Evolutionary conservation across 257 asterid genomes (phyloP), one percentile per base, ranked within the genome.

Genomic region (Gentiana dahurica): DNA sequence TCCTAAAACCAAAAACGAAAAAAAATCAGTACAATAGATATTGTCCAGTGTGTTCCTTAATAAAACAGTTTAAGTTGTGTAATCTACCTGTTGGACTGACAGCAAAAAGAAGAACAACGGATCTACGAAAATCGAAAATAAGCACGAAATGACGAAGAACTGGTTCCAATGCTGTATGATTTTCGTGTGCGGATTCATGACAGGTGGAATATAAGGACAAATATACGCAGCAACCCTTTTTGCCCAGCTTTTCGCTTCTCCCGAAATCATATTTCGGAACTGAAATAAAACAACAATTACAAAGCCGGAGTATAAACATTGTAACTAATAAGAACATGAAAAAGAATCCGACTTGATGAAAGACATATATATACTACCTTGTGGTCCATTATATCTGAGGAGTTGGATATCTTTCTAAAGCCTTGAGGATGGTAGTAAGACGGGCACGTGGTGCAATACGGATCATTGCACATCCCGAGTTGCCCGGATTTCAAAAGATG

Each of bases 391-490:
- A 75, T 70, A 33, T 82, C 85, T 12, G 92, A 62, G 33, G 79
- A 61, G 68, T 78, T 74, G 6, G 79, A 62, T 56, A 77, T 73
- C 65, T 71, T 79, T 34, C 51, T 69, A 33, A 65, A 77, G 33
- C 75, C 86, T 58, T 79, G 79, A 32, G 69, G 73, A 53, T 68
- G 66, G 75, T 81, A 71, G 74, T 72, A 73, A 55, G 84, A 71
- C 8, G 97, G 98, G 65, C 98, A 91, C 50, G 90, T 85, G 35
- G 98, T 91, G 85, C 98, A 91, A 64, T 81, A 87, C 2, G 95
- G 97, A 69, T 91, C 95, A 35, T 70, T 81, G 77, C 98, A 91
- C 95, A 81, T 83, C 38, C 98, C 98, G 62, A 87, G 73, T 56
- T 75, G 95, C 63, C 98, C 98, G 13, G 97, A 91, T 71, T 57